Evolutionary conservation across 2,329 filamentous ascomycete genomes (phyloP).

Genomic region (Colletotrichum endophyticum): DNA sequence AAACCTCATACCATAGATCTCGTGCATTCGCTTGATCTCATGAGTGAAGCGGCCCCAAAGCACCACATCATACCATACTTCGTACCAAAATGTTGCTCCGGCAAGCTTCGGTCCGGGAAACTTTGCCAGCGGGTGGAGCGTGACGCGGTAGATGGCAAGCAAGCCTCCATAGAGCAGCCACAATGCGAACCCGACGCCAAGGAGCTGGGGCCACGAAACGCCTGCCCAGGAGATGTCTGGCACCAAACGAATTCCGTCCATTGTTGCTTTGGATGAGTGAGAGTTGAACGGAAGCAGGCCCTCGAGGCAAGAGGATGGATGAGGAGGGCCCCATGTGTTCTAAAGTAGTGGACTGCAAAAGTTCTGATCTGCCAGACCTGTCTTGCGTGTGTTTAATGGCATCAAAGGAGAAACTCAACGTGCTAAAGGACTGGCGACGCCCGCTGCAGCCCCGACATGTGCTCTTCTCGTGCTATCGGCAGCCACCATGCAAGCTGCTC

Average conservation of each 20-base stretch:
- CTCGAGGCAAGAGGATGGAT: background rate
- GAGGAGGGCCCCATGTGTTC: background rate
- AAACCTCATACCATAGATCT: constrained; percentile 28
- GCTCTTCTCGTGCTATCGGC: background rate
- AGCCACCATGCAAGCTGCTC: background rate
- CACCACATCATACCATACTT: constrained; percentile 27
- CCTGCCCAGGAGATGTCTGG: background rate
- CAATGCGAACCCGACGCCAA: background rate
- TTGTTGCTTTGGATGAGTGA: background rate
- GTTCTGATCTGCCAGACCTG: background rate
- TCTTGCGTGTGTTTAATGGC: background rate
- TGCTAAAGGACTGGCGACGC: background rate
- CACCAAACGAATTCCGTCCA: background rate
- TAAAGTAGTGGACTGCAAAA: background rate
- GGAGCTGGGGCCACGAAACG: background rate
- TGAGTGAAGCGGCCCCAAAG: constrained; percentile 18
- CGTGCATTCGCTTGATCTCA: constrained; percentile 28
- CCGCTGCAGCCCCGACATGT: background rate
- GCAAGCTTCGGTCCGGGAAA: constrained; percentile 28
- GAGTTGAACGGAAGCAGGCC: too few relatives aligned
- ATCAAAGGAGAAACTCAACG: background rate
- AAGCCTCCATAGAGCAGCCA: background rate
- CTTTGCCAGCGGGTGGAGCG: constrained; percentile 21
- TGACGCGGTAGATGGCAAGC: constrained; percentile 17
- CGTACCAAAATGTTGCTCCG: constrained; percentile 7